These are phyloP conservation scores for Musa beccarii DNA, from an alignment of 176 grass and related monocot genomes.

Conservation along the genomic window DNA sequence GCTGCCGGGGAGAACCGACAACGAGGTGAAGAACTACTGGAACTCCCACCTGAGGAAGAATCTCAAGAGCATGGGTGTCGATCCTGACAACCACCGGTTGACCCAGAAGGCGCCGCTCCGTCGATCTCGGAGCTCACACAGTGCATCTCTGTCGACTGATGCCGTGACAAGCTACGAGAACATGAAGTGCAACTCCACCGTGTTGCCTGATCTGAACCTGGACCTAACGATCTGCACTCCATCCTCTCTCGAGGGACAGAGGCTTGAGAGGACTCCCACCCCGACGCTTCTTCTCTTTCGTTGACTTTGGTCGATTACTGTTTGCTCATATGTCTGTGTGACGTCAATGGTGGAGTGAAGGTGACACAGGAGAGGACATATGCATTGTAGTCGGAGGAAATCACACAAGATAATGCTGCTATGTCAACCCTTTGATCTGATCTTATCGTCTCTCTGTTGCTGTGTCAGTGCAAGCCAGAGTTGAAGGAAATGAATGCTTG, in stretches of 20 bases:
- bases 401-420: too few species aligned
- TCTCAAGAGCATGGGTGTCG: conserved; percentile 3
- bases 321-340: too few species aligned
- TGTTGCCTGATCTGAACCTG: conserved; percentile 14
- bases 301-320: neutral
- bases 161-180: neutral
- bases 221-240: conserved; percentile 2
- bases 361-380: too few species aligned
- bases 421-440: too few species aligned
- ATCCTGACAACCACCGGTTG: conserved; percentile 8
- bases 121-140: neutral
- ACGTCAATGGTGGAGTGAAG: neutral
- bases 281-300: neutral
- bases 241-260: neutral
- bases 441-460: too few species aligned
- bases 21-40: conserved; percentile 41
- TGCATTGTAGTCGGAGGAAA: too few species aligned
- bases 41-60: conserved; percentile 25
- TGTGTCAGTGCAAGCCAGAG: too few species aligned
- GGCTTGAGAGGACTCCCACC: neutral
- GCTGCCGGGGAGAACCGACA: conserved; percentile 34
- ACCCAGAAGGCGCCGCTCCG: neutral
- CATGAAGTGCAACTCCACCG: too few species aligned
- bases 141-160: neutral
- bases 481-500: too few species aligned